phyloP scores from a whole-genome alignment of 1,139 yeast species.

The Candida gigantensis region DNA sequence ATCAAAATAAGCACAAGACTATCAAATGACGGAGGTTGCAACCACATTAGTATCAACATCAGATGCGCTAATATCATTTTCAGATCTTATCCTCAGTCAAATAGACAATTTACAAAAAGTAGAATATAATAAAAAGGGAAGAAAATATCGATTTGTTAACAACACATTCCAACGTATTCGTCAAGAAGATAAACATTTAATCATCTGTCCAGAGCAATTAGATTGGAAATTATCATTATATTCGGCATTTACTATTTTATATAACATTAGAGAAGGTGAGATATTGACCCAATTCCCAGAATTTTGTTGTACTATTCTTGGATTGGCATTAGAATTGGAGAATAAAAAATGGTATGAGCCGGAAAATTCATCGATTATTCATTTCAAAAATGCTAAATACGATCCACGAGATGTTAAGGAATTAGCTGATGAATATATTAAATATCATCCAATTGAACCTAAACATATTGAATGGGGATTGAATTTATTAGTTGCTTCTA shows the following conservation, averaged over 20 bases:
- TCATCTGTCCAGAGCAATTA: slow-evolving; percentile 40
- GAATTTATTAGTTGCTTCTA: slow-evolving; percentile 46
- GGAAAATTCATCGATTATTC: slow-evolving; percentile 46
- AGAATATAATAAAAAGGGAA: slow-evolving; percentile 51
- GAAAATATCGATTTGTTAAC: slow-evolving; percentile 52
- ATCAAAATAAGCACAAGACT: no score
- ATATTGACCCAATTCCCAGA: slow-evolving; percentile 39
- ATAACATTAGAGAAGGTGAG: slow-evolving; percentile 35
- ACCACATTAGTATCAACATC: slow-evolving; percentile 22
- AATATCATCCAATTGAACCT: slow-evolving; percentile 19
- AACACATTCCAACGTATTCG: slow-evolving; percentile 51
- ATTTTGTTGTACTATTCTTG: slow-evolving; percentile 50
- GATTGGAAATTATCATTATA: slow-evolving; percentile 38
- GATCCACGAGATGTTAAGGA: slow-evolving; percentile 28
- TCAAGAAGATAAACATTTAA: slow-evolving; percentile 52
- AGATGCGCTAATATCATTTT: slow-evolving; percentile 29
- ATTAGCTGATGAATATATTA: slow-evolving; percentile 14
- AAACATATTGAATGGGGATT: slow-evolving; percentile 46
- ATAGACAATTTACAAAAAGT: slow-evolving; percentile 35
- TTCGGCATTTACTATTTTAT: slow-evolving; percentile 47
- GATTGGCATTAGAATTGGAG: slow-evolving; percentile 53
- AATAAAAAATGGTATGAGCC: slow-evolving; percentile 51
- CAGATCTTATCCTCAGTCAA: slow-evolving; percentile 29
- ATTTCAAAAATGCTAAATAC: slow-evolving; percentile 33
- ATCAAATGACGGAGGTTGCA: background rate